A percentile compares a stretch with the other conserved stretches of the same genome.
Conservation (phyloP, 2,329 filamentous ascomycete species). For the Ustulina deusta region DNA sequence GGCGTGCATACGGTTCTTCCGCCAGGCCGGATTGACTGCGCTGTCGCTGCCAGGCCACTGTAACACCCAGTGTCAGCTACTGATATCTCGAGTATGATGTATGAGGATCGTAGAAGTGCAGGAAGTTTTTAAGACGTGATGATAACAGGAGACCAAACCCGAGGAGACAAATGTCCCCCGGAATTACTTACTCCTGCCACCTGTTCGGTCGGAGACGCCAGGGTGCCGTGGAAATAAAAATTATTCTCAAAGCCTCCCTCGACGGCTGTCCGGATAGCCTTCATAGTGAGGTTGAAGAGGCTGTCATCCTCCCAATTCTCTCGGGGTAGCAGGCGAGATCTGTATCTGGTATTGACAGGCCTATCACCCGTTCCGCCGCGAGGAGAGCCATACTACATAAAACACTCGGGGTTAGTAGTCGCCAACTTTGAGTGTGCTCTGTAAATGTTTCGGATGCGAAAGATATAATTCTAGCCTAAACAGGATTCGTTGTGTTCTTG, state of each 20-base stretch:
- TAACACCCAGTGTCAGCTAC: background rate
- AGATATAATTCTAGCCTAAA: too few species aligned
- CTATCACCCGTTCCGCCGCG: slow-evolving; percentile 44
- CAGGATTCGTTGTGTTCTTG: too few species aligned
- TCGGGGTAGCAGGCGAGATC: slow-evolving; percentile 52
- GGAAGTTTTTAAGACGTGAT: background rate
- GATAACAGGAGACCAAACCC: background rate
- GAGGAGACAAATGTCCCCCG: background rate
- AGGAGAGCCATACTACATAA: slow-evolving; percentile 48
- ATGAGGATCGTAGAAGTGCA: background rate
- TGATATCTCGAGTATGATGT: background rate
- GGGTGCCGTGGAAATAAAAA: slow-evolving; percentile 52
- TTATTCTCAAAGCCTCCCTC: slow-evolving; percentile 51
- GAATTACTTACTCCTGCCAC: slow-evolving; percentile 42
- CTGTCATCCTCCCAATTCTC: slow-evolving; percentile 48
- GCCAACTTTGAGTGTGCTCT: background rate
- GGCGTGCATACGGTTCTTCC: slow-evolving; percentile 53
- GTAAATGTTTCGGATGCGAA: background rate
- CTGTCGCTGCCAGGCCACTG: slow-evolving; percentile 49
- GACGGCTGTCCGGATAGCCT: slow-evolving; percentile 51
- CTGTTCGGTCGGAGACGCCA: slow-evolving; percentile 49
- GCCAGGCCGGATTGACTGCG: slow-evolving; percentile 59
- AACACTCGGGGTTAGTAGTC: background rate
- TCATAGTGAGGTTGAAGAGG: slow-evolving; percentile 46
- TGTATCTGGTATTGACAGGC: slow-evolving; percentile 50